phyloP scores from a whole-genome alignment of 2,329 filamentous ascomycete species.

The Cladobotryum mycophilum region DNA sequence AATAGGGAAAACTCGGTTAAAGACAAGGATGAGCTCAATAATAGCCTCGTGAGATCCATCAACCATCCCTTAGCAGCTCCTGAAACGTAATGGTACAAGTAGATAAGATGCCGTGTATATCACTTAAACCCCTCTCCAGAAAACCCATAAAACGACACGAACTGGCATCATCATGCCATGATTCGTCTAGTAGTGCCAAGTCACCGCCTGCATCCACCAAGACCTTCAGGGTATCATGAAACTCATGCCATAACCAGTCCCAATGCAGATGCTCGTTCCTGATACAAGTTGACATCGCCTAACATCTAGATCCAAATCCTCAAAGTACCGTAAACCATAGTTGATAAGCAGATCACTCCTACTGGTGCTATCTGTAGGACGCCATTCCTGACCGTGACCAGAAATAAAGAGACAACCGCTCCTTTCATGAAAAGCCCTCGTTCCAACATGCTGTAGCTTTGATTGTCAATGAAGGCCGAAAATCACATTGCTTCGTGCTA shows the following conservation, averaged over 20 bases:
- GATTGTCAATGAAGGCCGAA: too few species aligned
- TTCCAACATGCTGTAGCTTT: too few species aligned
- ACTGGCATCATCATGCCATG: not conserved
- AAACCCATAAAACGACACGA: not conserved
- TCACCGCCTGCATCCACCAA: slow-evolving; percentile 14
- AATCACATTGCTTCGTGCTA: too few species aligned
- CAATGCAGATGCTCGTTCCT: slow-evolving; percentile 21
- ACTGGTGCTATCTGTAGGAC: not conserved
- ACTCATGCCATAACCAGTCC: slow-evolving; percentile 24
- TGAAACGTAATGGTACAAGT: not conserved
- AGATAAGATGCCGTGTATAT: slow-evolving; percentile 4
- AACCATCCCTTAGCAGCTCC: not conserved
- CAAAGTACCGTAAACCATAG: slow-evolving; percentile 13
- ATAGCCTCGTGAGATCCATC: not conserved
- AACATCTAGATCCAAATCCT: slow-evolving; percentile 18
- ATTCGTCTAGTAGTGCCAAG: slow-evolving; percentile 2
- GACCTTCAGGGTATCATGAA: slow-evolving; percentile 28
- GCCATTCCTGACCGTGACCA: not conserved
- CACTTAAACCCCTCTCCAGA: not conserved
- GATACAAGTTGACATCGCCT: slow-evolving; percentile 22
- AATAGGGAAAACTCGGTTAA: not conserved
- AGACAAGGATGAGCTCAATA: not conserved
- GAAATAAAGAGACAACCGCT: too few species aligned
- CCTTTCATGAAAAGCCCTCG: too few species aligned
- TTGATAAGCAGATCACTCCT: slow-evolving; percentile 14